Base-by-base conservation (phyloP, 164 flowering plant genomes). In the Piper betle region DNA sequence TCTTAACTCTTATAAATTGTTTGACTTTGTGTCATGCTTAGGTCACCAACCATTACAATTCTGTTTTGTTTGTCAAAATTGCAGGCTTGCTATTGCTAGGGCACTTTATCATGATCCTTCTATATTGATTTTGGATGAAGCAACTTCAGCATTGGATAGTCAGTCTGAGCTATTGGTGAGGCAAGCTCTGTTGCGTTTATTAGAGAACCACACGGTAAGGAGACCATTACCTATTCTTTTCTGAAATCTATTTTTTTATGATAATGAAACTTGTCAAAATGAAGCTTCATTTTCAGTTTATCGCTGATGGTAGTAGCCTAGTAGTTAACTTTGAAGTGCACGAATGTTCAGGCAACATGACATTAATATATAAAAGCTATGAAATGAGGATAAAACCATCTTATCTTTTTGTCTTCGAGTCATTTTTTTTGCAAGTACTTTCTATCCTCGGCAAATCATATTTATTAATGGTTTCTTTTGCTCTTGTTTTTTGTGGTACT, bases 61-160 rank as follows among this genome's bases (percentile, higher is more conserved):
- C 39, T 55, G 1, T 25, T 39, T 17, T 39, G 5, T 58, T 58
- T 12, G 5, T 53, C 15, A 4, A n/a, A 53, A 4, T 53, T 66
- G 65, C 85, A 94, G 99, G 77, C 67, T 94, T 62, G 91, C 99
- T 65, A 91, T 94, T 72, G 99, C 99, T n/a, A 83, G 99, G 72
- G 96, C 96, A 50, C 73, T 94, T 13, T 91, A 94, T 71, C 91
- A 94, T 72, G 76, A 91, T 57, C 72, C 93, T 4, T 88, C 96
- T 7, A 81, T 94, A 69, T 73, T 94, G 74, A 78, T 94, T 58
- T 63, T 94, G 72, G 99, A 94, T 76, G 99, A 94, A 80, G 99
- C 99, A 63, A 94, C 97, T 58, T 94, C 99, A 66, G 97, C 97
- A 53, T 73, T 94, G 60, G 99, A 94, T 75, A 80, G 80, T 78